Evolutionary conservation across 2,329 filamentous ascomycete genomes (phyloP).

Genomic region (Aspergillus sp.): DNA sequence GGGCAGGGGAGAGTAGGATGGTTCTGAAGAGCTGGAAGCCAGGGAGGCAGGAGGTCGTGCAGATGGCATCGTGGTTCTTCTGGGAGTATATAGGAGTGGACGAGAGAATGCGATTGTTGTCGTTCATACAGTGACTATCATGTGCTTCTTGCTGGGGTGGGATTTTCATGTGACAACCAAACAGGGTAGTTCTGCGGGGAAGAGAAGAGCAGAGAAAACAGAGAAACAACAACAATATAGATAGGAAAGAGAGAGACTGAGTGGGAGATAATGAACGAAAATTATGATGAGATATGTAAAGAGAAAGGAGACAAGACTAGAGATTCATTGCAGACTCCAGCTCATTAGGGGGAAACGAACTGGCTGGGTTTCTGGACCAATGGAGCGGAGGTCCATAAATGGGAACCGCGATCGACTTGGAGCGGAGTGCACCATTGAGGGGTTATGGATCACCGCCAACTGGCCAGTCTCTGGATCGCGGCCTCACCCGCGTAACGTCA

Average conservation of each 20-base stretch:
- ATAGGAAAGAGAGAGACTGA: background rate
- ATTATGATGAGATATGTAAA: background rate
- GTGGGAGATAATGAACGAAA: background rate
- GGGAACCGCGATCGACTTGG: background rate
- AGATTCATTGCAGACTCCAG: background rate
- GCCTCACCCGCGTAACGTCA: conserved; percentile 5
- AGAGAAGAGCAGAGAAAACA: background rate
- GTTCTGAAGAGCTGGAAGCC: conserved; percentile 29
- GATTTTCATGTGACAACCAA: conserved; percentile 19
- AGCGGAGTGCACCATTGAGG: background rate
- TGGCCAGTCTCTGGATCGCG: conserved; percentile 1
- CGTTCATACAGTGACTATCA: conserved; percentile 3
- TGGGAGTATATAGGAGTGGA: conserved; percentile 7
- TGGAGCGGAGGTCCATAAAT: background rate
- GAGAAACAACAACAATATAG: background rate
- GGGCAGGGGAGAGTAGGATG: conserved; percentile 26
- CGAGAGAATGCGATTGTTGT: conserved; percentile 10
- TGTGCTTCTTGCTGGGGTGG: conserved; percentile 8
- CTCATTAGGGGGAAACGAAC: background rate
- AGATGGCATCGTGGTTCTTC: conserved; percentile 26
- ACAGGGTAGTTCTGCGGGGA: conserved; percentile 4
- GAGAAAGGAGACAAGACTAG: background rate
- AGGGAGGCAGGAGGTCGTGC: conserved; percentile 25
- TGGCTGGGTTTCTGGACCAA: background rate
- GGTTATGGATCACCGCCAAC: background rate